These are phyloP conservation scores for Scheffersomyces illinoinensis DNA, from an alignment of 1,139 yeast genomes.

Conservation along the genomic window DNA sequence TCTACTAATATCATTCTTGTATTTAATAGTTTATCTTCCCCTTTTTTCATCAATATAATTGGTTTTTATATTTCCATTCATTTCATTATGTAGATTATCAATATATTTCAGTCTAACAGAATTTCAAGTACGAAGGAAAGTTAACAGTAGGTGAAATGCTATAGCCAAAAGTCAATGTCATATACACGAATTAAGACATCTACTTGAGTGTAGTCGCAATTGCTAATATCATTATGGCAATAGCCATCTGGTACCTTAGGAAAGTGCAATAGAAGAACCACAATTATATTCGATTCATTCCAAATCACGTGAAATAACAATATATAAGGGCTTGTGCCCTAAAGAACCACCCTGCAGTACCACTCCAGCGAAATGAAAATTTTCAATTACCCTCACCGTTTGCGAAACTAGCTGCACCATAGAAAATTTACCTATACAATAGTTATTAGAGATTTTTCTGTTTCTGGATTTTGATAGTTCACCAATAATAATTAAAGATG, in stretches of 20 bases:
- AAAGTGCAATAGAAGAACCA: too few species aligned
- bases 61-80: slow-evolving; percentile 8
- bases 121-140: background rate
- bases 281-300: too few species aligned
- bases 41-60: slow-evolving; percentile 9
- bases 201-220: background rate
- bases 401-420: background rate
- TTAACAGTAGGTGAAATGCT: background rate
- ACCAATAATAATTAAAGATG: slow-evolving; percentile 52
- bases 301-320: slow-evolving; percentile 6
- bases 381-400: slow-evolving; percentile 9
- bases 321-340: slow-evolving; percentile 15
- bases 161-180: background rate
- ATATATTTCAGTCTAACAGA: background rate
- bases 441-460: slow-evolving; percentile 6
- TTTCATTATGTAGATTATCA: slow-evolving; percentile 11
- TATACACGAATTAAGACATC: background rate
- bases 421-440: slow-evolving; percentile 1
- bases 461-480: slow-evolving; percentile 14
- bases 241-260: background rate
- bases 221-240: background rate
- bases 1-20: slow-evolving; percentile 6
- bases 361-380: slow-evolving; percentile 10
- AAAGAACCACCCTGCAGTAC: background rate
- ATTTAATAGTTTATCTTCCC: slow-evolving; percentile 5